phyloP scores from a whole-genome alignment of 1,284 basidiomycete species.

The Erythrobasidium hasegawianum region DNA sequence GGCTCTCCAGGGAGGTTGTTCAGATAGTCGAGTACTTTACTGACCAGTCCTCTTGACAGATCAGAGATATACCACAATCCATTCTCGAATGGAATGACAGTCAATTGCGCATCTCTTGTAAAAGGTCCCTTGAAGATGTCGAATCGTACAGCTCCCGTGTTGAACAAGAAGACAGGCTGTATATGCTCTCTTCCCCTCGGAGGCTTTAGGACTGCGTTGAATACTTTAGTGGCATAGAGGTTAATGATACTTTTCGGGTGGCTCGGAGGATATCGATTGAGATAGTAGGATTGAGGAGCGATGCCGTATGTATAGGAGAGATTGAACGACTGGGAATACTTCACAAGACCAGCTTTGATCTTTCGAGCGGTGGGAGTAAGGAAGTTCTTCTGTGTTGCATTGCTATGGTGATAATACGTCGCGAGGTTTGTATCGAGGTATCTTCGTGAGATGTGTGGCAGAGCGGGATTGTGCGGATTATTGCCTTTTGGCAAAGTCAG shows the following conservation, averaged over 20 bases:
- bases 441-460: constrained; percentile 39
- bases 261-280: constrained; percentile 37
- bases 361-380: constrained; percentile 7
- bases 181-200: not conserved
- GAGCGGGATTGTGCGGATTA: constrained; percentile 1
- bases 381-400: constrained; percentile 16
- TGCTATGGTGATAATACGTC: constrained; percentile 23
- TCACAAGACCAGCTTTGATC: constrained; percentile 12
- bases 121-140: constrained; percentile 46
- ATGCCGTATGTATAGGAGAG: constrained; percentile 33
- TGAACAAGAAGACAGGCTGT: constrained; percentile 39
- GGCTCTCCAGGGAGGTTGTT: constrained; percentile 29
- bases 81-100: constrained; percentile 35
- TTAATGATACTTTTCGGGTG: constrained; percentile 28
- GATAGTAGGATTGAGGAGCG: constrained; percentile 41
- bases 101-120: constrained; percentile 44
- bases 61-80: constrained; percentile 14
- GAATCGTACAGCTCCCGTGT: constrained; percentile 45
- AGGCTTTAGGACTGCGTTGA: constrained; percentile 29
- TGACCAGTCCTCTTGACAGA: constrained; percentile 6
- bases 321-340: constrained; percentile 20
- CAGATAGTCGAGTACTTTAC: constrained; percentile 16
- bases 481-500: not conserved
- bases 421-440: constrained; percentile 46
- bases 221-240: constrained; percentile 33